Evolutionary conservation across 2,329 filamentous ascomycete genomes (phyloP).

Genomic region (Colletotrichum melonis): DNA sequence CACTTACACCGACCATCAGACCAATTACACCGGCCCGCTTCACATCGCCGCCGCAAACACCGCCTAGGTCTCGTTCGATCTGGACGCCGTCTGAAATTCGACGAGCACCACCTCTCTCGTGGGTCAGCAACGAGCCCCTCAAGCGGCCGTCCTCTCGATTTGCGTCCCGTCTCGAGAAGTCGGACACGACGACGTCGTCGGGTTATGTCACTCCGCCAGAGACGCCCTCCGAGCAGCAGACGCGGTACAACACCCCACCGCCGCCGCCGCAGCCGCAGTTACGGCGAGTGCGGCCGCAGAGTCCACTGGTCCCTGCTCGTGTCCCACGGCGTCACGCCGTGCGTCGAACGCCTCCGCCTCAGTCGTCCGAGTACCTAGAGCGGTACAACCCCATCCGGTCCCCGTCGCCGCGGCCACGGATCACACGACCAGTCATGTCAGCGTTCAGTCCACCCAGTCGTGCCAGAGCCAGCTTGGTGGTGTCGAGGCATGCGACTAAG

Average conservation of each 20-base stretch:
- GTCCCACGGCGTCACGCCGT: neutral
- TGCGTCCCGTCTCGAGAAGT: constrained; percentile 35
- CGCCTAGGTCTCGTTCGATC: neutral
- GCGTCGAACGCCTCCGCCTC: constrained; percentile 31
- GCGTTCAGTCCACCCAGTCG: constrained; percentile 13
- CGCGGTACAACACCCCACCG: constrained; percentile 1
- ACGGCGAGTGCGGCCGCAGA: constrained; percentile 9
- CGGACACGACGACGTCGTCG: constrained; percentile 39
- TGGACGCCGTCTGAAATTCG: constrained; percentile 2
- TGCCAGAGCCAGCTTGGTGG: neutral
- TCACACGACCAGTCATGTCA: constrained; percentile 8
- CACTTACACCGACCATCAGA: neutral
- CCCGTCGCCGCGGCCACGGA: constrained; percentile 17
- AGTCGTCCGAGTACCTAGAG: constrained; percentile 49
- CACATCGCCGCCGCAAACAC: neutral
- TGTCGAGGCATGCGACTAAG: neutral
- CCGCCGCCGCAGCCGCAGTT: constrained; percentile 14
- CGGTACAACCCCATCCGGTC: constrained; percentile 42
- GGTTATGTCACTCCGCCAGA: constrained; percentile 46
- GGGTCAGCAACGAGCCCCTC: constrained; percentile 52
- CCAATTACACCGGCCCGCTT: constrained; percentile 12
- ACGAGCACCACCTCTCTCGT: constrained; percentile 39
- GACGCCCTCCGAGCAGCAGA: constrained; percentile 36
- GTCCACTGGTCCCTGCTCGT: neutral
- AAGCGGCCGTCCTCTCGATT: constrained; percentile 51